Conservation (phyloP, 2,329 filamentous ascomycete genomes). For the Pestalotiopsis sp. region DNA sequence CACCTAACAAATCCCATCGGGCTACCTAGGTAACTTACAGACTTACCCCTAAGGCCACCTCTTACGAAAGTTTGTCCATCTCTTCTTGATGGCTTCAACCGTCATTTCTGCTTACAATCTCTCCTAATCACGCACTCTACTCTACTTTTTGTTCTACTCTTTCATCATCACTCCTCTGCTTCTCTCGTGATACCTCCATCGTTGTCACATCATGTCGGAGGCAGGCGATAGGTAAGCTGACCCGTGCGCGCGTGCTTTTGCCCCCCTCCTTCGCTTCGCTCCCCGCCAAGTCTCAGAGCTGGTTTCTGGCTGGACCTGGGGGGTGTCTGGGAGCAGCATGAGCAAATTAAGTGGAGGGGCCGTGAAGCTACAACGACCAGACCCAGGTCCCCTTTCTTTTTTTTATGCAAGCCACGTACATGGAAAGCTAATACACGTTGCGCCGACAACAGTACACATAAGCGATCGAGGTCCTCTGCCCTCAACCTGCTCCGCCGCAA, state of each 20-base stretch:
- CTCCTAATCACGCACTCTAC: background rate
- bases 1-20: too few relatives aligned
- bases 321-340: background rate
- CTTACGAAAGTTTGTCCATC: background rate
- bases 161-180: background rate
- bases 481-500: slow-evolving; percentile 56
- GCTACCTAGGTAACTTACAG: too few relatives aligned
- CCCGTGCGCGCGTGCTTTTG: background rate
- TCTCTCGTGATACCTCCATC: background rate
- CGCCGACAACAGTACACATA: slow-evolving; percentile 41
- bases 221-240: slow-evolving; percentile 16
- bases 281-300: background rate
- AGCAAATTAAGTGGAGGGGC: background rate
- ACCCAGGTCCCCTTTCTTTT: background rate
- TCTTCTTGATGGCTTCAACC: background rate
- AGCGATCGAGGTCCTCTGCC: slow-evolving; percentile 41
- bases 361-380: background rate
- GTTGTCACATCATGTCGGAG: slow-evolving; percentile 14
- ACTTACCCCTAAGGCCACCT: slow-evolving; percentile 4
- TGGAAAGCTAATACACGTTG: slow-evolving; percentile 13
- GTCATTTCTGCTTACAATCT: background rate
- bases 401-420: slow-evolving; percentile 7
- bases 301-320: background rate
- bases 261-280: background rate
- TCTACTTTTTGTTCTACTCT: background rate